Base-by-base conservation (phyloP, 2,329 filamentous ascomycete genomes). In the Leptographium procerum region DNA sequence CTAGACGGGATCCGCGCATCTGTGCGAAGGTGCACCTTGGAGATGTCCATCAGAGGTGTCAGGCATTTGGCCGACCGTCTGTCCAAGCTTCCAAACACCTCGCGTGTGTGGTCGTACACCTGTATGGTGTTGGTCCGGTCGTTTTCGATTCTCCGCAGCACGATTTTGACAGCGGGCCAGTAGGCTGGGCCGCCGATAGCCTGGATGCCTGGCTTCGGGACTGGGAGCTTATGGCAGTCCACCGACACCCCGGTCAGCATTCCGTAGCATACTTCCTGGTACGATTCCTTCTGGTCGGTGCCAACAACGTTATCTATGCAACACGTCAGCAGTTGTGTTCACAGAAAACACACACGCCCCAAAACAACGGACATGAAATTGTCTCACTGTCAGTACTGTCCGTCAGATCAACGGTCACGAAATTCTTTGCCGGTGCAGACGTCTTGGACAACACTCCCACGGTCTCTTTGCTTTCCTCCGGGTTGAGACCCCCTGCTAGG, bases 11-110 rank as follows among this genome's bases (percentile, higher is more conserved):
- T 84, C 61, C 85, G 84, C 56, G 86, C 85, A 57, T 86, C 83
- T 19, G 88, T 85, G 48, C 88, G 81, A n/a, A 96, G 73, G 14
- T 81, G 81, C 28, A 80, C 75, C 14, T 76, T 73, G 14, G 77
- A 74, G 1, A 82, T 79, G 68, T 95, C 89, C 57, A 97, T 77
- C 1, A 96, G 72, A 9, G 85, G 86, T 9, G 82, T 82, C 10
- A 97, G 76, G 8, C 81, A 88, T 24, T 75, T 71, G 0, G 90
- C 83, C 19, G 85, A 85, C 63, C 77, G 80, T 50, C 76, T 65
- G 65, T 95, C 89, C 6, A 97, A 72, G n/a, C 78, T 78, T 16
- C 89, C 94, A 66, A 96, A 91, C 34, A 86, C 80, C 45, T 79
- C 78, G 4, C 83, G 80, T 1, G 83, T 84, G 62, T 86, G 79